Conservation (phyloP, 768 basidiomycete species). For the Jaapia argillacea region DNA sequence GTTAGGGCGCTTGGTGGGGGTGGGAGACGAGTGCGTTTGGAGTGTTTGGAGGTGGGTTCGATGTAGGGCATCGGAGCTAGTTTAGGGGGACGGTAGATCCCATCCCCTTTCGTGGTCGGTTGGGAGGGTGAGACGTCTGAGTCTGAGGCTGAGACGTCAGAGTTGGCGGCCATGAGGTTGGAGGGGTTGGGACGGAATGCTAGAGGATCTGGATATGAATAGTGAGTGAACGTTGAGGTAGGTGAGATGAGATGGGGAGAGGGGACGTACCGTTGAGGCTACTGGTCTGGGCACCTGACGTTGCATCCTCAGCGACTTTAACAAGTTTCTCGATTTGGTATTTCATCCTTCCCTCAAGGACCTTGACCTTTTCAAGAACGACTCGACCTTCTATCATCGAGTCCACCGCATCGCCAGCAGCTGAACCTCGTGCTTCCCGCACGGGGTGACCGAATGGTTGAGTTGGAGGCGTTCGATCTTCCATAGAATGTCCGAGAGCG, state of each 20-base stretch:
- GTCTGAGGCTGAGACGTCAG: constrained; percentile 19
- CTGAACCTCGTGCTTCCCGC: constrained; percentile 43
- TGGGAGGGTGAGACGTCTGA: constrained; percentile 13
- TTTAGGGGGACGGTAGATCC: constrained; percentile 77
- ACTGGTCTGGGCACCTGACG: constrained; percentile 26
- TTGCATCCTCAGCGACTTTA: constrained; percentile 55
- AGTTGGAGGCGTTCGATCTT: constrained; percentile 35
- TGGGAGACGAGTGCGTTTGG: constrained; percentile 35
- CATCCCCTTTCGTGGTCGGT: constrained; percentile 23
- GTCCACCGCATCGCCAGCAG: constrained; percentile 70
- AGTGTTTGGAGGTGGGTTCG: constrained; percentile 41
- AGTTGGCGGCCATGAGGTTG: constrained; percentile 44
- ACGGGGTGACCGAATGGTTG: constrained; percentile 42
- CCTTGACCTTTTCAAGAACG: constrained; percentile 81
- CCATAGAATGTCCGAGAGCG: constrained; percentile 53
- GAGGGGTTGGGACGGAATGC: constrained; percentile 87
- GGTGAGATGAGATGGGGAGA: not conserved
- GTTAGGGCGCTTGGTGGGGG: constrained; percentile 58
- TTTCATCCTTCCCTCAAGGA: constrained; percentile 76
- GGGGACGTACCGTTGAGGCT: constrained; percentile 46
- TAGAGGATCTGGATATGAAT: constrained; percentile 58
- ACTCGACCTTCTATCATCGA: constrained; percentile 71
- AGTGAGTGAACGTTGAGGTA: no score
- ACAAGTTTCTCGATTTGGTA: constrained; percentile 97
- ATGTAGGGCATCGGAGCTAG: constrained; percentile 84